Evolutionary conservation across 805 yeast genomes (phyloP).

Genomic region (Zygoascus tannicola): DNA sequence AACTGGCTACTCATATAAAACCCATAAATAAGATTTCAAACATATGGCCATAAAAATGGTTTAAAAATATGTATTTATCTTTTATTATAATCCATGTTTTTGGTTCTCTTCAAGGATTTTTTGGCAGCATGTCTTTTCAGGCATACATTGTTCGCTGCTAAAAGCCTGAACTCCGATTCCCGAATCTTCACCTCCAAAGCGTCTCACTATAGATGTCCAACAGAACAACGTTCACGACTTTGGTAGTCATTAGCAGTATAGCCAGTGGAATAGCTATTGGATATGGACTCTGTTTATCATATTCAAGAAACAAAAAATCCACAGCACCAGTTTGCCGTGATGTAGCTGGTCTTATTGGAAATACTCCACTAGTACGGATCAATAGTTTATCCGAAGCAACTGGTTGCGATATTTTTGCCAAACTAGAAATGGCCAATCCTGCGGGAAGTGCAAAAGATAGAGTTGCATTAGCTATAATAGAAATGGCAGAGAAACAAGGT

Average conservation of each 20-base stretch:
- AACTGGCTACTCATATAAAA: no score
- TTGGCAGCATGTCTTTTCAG: no score
- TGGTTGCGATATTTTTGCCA: constrained; percentile 79
- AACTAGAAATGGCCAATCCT: constrained; percentile 76
- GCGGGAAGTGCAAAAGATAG: constrained; percentile 96
- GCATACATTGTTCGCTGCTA: no score
- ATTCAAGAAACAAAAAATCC: neutral
- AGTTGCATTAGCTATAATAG: constrained; percentile 78
- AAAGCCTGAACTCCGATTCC: no score
- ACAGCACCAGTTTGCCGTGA: constrained; percentile 30
- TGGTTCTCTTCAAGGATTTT: no score
- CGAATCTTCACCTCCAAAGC: no score
- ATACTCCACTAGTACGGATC: constrained; percentile 75
- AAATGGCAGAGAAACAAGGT: constrained; percentile 55
- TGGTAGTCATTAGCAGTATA: neutral
- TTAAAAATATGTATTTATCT: no score
- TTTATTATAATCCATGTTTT: no score
- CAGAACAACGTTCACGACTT: neutral
- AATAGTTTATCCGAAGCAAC: constrained; percentile 61
- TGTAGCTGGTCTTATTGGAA: constrained; percentile 73
- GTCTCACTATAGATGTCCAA: neutral
- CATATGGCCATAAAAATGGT: no score
- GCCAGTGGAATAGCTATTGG: constrained; percentile 2
- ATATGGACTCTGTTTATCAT: neutral
- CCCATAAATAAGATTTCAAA: no score